A percentile compares a stretch with the other conserved stretches of the same genome.
Evolutionary conservation across 2,329 filamentous ascomycete species (phyloP).

Genomic region (Epichloe baconii): DNA sequence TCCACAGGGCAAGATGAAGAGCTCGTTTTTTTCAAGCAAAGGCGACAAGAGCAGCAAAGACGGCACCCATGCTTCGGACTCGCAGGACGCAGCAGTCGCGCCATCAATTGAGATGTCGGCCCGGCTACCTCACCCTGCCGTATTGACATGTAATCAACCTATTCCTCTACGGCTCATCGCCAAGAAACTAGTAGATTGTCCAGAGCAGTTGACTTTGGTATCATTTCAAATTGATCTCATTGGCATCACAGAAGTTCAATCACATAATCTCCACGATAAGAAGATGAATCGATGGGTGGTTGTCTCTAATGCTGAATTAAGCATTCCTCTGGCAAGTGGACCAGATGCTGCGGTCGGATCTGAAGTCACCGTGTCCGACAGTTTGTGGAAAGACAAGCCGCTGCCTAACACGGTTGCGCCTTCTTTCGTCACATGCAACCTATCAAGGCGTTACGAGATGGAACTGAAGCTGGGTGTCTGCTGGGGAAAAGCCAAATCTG

Average conservation of each 20-base stretch:
- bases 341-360: conserved; percentile 43
- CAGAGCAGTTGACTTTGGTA: conserved; percentile 60
- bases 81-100: conserved; percentile 19
- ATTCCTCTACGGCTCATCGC: conserved; percentile 69
- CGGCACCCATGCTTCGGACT: conserved; percentile 13
- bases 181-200: conserved; percentile 58
- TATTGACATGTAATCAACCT: conserved; percentile 80
- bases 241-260: conserved; percentile 65
- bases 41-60: conserved; percentile 11
- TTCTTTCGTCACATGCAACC: conserved; percentile 79
- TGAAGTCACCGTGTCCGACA: conserved; percentile 56
- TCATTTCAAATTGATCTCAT: conserved; percentile 73
- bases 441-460: conserved; percentile 68
- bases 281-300: conserved; percentile 69
- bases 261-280: conserved; percentile 57
- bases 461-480: conserved; percentile 69
- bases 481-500: conserved; percentile 47
- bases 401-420: conserved; percentile 82
- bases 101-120: conserved; percentile 67
- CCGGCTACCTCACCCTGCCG: conserved; percentile 72
- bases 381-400: conserved; percentile 57
- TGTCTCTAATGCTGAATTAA: conserved; percentile 56
- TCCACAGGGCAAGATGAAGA: conserved; percentile 31
- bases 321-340: conserved; percentile 50
- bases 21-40: conserved; percentile 42